Base-by-base conservation (phyloP, 371 early-diverging fungal species). In the Batkoa obscura region DNA sequence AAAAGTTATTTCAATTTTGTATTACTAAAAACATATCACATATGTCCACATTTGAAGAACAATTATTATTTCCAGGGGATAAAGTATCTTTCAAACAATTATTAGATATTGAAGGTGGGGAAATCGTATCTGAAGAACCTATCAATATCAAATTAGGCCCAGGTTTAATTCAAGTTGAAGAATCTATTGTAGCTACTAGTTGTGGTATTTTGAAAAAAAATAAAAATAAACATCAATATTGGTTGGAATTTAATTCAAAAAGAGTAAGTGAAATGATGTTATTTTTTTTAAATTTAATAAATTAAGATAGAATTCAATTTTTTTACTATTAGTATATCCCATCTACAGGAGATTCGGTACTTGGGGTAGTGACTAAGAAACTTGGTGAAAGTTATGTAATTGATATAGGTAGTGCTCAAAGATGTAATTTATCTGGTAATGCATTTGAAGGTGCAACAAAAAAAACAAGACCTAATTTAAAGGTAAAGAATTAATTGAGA, bases 371-470 rank as follows among this genome's bases (percentile, higher is more conserved):
- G 1, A 71, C 68, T 12, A 74, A 69, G 2, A 77, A 75, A 58
- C 64, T 73, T 17, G 79, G 69, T 42, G 97, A 97, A 38, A 71
- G 72, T 56, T 97, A 81, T 68, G 75, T 84, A 55, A 79, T 97
- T 2, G 94, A 95, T 60, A 88, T 94, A 65, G 94, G 94, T 12
- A 71, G 83, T n/a, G 86, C 94, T 3, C 89, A 89, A 55, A 72
- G 74, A 32, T 95, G 94, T 1, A 62, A 78, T 13, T 65, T 96
- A 54, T 74, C 81, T 8, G 64, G 69, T 3, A 66, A 91, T 42
- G 90, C 94, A 0, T 96, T 96, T 67, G 94, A 94, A 67, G 88
- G 87, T n/a, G 94, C 91, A 0, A 90, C 89, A 3, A 90, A 88
- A 64, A 75, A 87, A 53, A 92, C 90, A 71, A 75, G 75, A 63